A percentile compares a stretch with the other conserved stretches of the same genome.
Conservation (phyloP, 306 rosid species). For the Pyrus bretschneideri region DNA sequence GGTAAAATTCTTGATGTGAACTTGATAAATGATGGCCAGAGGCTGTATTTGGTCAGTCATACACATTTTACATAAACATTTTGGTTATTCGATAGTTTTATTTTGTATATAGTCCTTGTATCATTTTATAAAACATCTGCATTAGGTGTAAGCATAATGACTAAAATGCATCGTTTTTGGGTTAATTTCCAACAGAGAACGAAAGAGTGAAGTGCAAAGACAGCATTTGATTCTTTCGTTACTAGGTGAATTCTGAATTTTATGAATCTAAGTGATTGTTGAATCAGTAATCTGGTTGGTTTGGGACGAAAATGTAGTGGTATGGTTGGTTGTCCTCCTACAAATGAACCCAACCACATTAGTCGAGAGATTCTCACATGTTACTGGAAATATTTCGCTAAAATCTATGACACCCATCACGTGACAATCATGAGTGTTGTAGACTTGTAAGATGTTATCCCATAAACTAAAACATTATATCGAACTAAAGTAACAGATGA, state of each 20-base stretch:
- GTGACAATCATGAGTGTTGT: neutral
- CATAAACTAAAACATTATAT: no score
- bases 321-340: neutral
- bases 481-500: no score
- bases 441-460: neutral
- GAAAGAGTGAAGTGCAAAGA: no score
- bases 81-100: neutral
- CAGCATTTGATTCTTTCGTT: no score
- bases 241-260: no score
- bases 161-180: no score
- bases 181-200: no score
- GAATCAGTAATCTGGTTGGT: no score
- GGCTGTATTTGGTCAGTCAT: conserved; percentile 53
- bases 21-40: conserved; percentile 69
- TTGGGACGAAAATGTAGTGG: neutral
- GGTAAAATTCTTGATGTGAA: conserved; percentile 71
- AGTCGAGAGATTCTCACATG: neutral
- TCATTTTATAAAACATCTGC: neutral
- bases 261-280: no score
- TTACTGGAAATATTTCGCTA: no score
- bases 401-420: accelerated
- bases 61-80: conserved; percentile 25
- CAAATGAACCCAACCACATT: neutral
- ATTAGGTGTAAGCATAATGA: no score
- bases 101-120: neutral